These are phyloP conservation scores for Diddensiella transvaalensis DNA, from an alignment of 805 yeast genomes.

Conservation along the genomic window DNA sequence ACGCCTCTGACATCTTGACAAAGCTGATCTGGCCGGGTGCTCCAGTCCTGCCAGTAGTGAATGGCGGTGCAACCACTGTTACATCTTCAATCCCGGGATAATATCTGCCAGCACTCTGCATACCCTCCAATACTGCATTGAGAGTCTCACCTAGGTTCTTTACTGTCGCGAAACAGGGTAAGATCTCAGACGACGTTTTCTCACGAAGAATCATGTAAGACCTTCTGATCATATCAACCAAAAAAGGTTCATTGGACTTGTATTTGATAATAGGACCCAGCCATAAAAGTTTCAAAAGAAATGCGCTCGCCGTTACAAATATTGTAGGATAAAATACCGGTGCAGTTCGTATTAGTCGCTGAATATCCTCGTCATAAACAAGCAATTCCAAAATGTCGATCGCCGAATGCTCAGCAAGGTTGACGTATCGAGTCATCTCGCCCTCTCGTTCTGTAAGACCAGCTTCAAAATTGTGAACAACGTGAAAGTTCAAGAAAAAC, in stretches of 20 bases:
- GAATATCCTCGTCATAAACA: constrained; percentile 21
- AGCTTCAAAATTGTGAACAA: constrained; percentile 9
- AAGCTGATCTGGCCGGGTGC: not conserved
- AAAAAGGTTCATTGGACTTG: constrained; percentile 7
- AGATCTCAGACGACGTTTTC: constrained; percentile 9
- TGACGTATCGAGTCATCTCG: constrained; percentile 10
- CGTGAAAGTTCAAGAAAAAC: constrained; percentile 20
- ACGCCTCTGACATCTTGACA: not conserved
- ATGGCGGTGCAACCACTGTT: not conserved
- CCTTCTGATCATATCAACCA: constrained; percentile 7
- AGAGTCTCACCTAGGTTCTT: constrained; percentile 18
- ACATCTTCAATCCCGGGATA: not conserved
- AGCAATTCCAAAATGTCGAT: constrained; percentile 22
- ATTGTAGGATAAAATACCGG: constrained; percentile 26
- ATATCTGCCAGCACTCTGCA: constrained; percentile 1
- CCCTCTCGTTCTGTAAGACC: constrained; percentile 1
- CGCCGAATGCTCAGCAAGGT: constrained; percentile 24
- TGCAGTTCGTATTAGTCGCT: constrained; percentile 21
- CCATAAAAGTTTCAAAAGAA: constrained; percentile 21
- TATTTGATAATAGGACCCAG: constrained; percentile 10
- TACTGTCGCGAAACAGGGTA: constrained; percentile 20
- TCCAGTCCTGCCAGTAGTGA: not conserved
- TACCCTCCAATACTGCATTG: constrained; percentile 6
- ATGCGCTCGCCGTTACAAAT: constrained; percentile 25
- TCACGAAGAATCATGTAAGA: constrained; percentile 11